phyloP scores from a whole-genome alignment of 345 rosid genomes.

The Dimocarpus longan region DNA sequence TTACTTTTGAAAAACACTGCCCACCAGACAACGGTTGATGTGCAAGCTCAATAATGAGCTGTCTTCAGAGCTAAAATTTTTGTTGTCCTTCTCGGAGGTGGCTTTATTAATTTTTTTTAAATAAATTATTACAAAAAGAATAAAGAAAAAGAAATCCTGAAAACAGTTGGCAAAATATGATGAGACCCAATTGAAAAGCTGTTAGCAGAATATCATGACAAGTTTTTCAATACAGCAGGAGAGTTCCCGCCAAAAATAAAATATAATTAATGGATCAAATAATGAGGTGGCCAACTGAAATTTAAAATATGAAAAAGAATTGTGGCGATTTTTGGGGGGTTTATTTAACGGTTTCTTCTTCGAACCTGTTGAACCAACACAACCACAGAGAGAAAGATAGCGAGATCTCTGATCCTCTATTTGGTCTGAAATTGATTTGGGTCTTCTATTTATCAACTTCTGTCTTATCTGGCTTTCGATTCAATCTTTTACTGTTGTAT shows the following conservation, averaged over 20 bases:
- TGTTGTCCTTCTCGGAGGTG: background rate
- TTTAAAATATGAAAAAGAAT: no score
- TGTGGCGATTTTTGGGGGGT: conserved; percentile 10
- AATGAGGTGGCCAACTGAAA: no score
- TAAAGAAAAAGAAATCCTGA: background rate
- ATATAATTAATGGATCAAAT: background rate
- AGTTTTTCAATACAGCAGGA: background rate
- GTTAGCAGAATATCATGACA: background rate
- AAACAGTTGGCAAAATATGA: conserved; percentile 15
- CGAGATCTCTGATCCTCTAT: background rate
- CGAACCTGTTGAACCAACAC: conserved; percentile 13
- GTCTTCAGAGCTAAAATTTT: background rate
- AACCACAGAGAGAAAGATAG: background rate
- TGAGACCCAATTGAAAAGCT: background rate
- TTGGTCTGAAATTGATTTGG: background rate
- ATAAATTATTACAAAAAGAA: no score
- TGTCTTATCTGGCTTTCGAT: no score
- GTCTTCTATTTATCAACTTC: background rate
- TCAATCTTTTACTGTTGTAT: background rate
- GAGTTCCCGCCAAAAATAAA: conserved; percentile 10
- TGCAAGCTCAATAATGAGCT: background rate
- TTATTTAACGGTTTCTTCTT: conserved; percentile 12
- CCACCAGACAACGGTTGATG: background rate
- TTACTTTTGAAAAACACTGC: background rate
- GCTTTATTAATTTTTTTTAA: background rate